A percentile compares a stretch with the other conserved stretches of the same genome.
phyloP scores from a whole-genome alignment of 805 yeast species.

The Monosporozyma yasuniensis region DNA sequence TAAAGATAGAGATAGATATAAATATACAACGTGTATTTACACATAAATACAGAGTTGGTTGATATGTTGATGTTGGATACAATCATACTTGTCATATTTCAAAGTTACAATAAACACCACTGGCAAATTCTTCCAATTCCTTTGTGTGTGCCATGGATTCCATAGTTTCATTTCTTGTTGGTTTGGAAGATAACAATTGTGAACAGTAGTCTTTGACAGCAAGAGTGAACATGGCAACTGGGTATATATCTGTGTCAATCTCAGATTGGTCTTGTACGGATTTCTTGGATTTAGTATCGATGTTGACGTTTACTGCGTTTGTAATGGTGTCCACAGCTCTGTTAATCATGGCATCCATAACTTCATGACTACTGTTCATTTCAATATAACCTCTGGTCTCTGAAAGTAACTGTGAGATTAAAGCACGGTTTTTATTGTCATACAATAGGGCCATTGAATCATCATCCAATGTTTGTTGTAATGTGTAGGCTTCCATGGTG shows the following conservation, averaged over 20 bases:
- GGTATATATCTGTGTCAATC: background rate
- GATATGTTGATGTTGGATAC: background rate
- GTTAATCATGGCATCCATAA: background rate
- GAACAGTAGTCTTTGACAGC: background rate
- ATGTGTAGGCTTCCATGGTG: constrained; percentile 43
- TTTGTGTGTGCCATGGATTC: background rate
- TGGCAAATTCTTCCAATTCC: background rate
- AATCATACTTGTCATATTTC: background rate
- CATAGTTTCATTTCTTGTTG: background rate
- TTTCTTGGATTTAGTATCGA: background rate
- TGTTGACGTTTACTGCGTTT: background rate
- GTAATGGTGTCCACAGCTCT: background rate
- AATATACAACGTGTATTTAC: too few relatives aligned
- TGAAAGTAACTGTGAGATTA: background rate
- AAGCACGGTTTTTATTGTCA: constrained; percentile 10
- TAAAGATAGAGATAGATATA: background rate
- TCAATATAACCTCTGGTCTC: background rate
- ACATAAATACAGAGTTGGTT: too few relatives aligned
- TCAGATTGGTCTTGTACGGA: background rate
- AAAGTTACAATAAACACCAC: background rate
- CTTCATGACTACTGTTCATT: background rate
- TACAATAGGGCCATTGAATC: constrained; percentile 30
- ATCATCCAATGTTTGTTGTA: constrained; percentile 43
- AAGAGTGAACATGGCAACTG: background rate
- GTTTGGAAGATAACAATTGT: background rate